Base-by-base conservation (phyloP, 306 rosid species). In the Fragaria ananassa region DNA sequence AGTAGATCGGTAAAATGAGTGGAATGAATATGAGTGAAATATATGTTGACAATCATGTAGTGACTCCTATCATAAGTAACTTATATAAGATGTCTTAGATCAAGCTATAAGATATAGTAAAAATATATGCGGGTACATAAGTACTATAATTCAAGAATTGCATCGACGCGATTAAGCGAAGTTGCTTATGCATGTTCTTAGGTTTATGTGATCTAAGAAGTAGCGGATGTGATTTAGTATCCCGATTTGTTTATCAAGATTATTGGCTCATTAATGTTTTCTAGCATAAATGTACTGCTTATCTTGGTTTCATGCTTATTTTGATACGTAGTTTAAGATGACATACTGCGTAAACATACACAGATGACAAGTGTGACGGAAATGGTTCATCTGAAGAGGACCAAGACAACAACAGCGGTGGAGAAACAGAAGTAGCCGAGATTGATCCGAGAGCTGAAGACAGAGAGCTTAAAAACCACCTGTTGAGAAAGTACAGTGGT, bases 391-490 rank as follows among this genome's bases (percentile, higher is more conserved):
- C 97, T 10, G 97, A 92, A 72, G 99, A 95, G 68, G 99, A 95
- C 37, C 90, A 89, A 62, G 96, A 93, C n/a, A 95, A 95, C 27
- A 91, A 86, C 12, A 92, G 97, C 54, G 96, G 90, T 0, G 99
- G 96, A 58, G 97, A 92, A 82, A 85, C 91, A 8, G 99, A 95
- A 79, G 62, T 89, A 31, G 87, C 93, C 0, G 99, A 88, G 85
- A 86, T 92, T 27, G 99, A 95, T 85, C 96, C 99, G 0, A 76
- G 97, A 13, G 93, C 96, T 13, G 99, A 92, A 81, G 99, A 95
- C 65, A 90, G 97, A 17, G 99, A 95, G 60, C 91, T 95, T 10
- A 95, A 95, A 81, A 95, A 87, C 72, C 97, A 92, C 80, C 88
- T 95, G 35, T 73, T 95, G 51, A 91, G 84, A 76, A 95, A 95